These are phyloP conservation scores for Fusarium setosum DNA, from an alignment of 2,329 filamentous ascomycete species.

Conservation along the genomic window DNA sequence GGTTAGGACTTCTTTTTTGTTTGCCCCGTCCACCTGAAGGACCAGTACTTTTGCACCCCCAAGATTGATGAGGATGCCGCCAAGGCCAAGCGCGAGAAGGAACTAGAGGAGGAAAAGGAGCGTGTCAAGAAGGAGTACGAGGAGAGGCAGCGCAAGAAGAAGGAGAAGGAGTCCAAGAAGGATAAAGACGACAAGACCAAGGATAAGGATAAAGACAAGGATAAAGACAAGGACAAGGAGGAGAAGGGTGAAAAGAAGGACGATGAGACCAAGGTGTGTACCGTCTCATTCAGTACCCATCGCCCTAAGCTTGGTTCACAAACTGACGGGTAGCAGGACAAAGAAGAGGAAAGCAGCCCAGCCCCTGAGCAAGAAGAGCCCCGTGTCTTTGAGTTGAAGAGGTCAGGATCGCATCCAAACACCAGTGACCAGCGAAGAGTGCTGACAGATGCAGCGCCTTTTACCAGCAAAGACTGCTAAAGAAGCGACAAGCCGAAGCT, in stretches of 20 bases:
- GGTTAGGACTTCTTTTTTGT: conserved; percentile 87
- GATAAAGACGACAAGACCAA: conserved; percentile 59
- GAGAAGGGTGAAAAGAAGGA: conserved; percentile 42
- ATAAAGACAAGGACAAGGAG: conserved; percentile 48
- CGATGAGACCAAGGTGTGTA: conserved; percentile 26
- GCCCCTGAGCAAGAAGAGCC: conserved; percentile 66
- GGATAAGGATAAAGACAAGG: conserved; percentile 52
- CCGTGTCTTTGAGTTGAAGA: conserved; percentile 85
- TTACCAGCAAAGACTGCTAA: conserved; percentile 85
- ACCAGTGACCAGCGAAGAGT: neutral
- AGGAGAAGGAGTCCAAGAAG: conserved; percentile 67
- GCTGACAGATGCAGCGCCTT: conserved; percentile 70
- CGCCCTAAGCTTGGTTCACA: neutral
- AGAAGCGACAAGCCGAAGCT: conserved; percentile 62
- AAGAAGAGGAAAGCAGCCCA: conserved; percentile 33
- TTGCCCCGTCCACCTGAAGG: conserved; percentile 84
- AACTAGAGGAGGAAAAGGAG: conserved; percentile 72
- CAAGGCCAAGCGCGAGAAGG: conserved; percentile 70
- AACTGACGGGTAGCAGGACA: conserved; percentile 12
- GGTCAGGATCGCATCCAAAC: conserved; percentile 57
- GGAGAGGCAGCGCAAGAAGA: conserved; percentile 75
- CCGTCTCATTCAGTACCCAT: neutral
- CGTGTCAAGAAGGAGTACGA: conserved; percentile 82
- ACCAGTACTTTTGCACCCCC: conserved; percentile 82
- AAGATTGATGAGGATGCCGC: conserved; percentile 76